Evolutionary conservation across 2,329 filamentous ascomycete species (phyloP).

Genomic region (Aurifilum marmelostoma): DNA sequence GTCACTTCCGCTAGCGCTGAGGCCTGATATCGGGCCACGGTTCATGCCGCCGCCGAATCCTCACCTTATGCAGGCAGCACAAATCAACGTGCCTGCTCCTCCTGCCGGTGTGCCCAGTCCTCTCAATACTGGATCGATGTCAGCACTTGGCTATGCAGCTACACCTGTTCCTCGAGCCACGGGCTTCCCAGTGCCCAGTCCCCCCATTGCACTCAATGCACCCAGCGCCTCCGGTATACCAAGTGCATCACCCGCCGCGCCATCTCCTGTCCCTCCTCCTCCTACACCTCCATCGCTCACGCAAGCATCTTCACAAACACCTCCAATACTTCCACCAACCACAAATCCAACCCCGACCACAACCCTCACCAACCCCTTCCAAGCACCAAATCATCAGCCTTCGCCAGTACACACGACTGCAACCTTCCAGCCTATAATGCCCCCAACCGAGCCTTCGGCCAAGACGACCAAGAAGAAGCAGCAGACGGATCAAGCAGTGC

Average conservation of each 20-base stretch:
- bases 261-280: constrained; percentile 33
- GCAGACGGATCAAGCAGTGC: constrained; percentile 17
- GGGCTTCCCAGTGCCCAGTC: constrained; percentile 36
- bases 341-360: constrained; percentile 8
- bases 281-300: no score
- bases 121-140: constrained; percentile 33
- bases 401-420: constrained; percentile 24
- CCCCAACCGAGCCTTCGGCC: not conserved
- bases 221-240: constrained; percentile 33
- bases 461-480: constrained; percentile 27
- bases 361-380: constrained; percentile 9
- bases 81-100: constrained; percentile 34
- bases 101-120: constrained; percentile 32
- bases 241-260: constrained; percentile 32
- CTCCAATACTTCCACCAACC: not conserved
- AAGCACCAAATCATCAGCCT: constrained; percentile 15
- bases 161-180: constrained; percentile 32
- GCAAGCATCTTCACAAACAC: constrained; percentile 1
- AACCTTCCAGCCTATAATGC: constrained; percentile 24
- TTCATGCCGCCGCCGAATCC: constrained; percentile 30
- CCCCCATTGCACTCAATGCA: constrained; percentile 30
- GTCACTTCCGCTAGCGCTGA: constrained; percentile 23
- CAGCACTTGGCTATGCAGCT: constrained; percentile 33
- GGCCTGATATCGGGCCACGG: constrained; percentile 26
- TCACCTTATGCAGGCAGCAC: constrained; percentile 24